Evolutionary conservation across 2,329 filamentous ascomycete genomes (phyloP).

Genomic region (Alternaria solani): DNA sequence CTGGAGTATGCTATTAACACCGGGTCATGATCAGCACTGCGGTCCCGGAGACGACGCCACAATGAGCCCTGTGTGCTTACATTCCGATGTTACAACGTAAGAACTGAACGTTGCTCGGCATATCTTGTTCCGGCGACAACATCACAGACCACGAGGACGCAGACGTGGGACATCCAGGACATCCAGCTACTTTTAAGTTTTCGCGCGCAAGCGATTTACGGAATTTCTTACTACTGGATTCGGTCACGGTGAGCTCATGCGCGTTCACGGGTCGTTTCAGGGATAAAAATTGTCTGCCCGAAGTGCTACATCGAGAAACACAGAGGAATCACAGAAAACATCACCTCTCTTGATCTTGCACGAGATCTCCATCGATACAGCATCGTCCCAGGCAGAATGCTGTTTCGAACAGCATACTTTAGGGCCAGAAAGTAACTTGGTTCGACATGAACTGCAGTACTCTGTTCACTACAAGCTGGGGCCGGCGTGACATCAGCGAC

Average conservation of each 20-base stretch:
- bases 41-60: conserved; percentile 1
- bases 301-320: conserved; percentile 4
- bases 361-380: background rate
- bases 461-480: background rate
- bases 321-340: background rate
- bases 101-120: background rate
- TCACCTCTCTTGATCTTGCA: background rate
- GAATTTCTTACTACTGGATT: conserved; percentile 24
- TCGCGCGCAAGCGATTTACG: conserved; percentile 19
- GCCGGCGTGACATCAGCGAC: background rate
- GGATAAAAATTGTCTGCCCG: conserved; percentile 15
- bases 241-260: conserved; percentile 23
- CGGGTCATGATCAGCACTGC: background rate
- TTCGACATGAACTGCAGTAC: background rate
- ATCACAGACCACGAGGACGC: background rate
- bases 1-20: background rate
- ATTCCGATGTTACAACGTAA: background rate
- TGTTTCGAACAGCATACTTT: background rate
- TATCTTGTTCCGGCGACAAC: background rate
- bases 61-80: background rate
- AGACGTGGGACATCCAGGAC: background rate
- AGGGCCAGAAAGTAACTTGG: background rate
- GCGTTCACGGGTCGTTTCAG: conserved; percentile 14
- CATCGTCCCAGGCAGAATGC: background rate
- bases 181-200: conserved; percentile 15